Conservation (phyloP, 179 eudicot species). For the Beta macrorhiza region DNA sequence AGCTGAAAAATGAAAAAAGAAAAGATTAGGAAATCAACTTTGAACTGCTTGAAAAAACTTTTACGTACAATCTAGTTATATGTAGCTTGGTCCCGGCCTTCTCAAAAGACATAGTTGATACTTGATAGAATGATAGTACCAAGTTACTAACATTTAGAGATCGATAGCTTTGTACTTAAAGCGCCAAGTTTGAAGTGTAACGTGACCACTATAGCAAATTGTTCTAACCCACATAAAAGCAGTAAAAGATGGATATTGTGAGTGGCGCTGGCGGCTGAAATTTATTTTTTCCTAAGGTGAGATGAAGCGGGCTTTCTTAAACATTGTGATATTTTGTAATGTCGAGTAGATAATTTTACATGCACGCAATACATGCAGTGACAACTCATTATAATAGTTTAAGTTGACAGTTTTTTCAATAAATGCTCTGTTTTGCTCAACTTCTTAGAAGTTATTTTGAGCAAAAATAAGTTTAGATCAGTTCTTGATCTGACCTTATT, state of each 20-base stretch:
- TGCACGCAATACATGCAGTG: too few species aligned
- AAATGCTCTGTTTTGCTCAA: too few species aligned
- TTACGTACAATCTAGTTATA: background rate
- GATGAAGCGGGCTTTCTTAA: too few species aligned
- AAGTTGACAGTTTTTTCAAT: too few species aligned
- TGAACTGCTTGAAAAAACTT: constrained; percentile 10
- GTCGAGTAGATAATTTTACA: too few species aligned
- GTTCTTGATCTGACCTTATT: too few species aligned
- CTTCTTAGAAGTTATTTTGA: too few species aligned
- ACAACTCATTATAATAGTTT: too few species aligned
- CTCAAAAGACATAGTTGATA: background rate
- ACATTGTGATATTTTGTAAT: too few species aligned
- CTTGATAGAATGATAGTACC: background rate
- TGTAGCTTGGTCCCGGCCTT: constrained; percentile 13
- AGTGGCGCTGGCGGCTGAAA: background rate
- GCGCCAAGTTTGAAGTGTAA: constrained; percentile 15
- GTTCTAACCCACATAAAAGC: background rate
- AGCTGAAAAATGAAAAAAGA: constrained; percentile 11
- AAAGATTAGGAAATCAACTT: constrained; percentile 25
- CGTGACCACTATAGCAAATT: background rate
- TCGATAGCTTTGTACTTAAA: background rate
- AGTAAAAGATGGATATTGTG: background rate
- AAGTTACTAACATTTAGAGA: background rate
- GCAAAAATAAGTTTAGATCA: too few species aligned
- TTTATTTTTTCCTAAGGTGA: too few species aligned